Evolutionary conservation across 2,329 filamentous ascomycete genomes (phyloP).

Genomic region (Fulvia fulva): DNA sequence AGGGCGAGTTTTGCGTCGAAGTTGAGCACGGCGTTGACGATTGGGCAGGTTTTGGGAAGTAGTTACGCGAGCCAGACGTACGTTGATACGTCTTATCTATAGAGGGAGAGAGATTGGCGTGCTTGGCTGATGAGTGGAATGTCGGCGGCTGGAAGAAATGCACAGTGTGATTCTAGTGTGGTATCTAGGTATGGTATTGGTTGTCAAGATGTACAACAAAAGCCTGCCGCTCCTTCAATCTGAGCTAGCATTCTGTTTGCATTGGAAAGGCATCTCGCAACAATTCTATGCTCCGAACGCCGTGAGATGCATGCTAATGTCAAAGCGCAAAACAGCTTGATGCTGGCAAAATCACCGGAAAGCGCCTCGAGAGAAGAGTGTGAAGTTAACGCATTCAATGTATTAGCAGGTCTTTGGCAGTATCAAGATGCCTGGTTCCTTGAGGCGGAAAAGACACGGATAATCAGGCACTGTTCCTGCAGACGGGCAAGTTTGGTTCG

Average conservation of each 20-base stretch:
- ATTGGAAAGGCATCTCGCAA: background rate
- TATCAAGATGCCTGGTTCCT: too few species aligned
- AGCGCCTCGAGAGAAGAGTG: too few species aligned
- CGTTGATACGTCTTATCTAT: conserved; percentile 43
- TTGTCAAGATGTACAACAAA: background rate
- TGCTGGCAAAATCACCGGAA: too few species aligned
- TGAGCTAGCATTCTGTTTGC: background rate
- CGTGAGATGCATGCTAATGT: conserved; percentile 11
- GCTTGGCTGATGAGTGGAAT: background rate
- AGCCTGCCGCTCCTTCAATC: background rate
- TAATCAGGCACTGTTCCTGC: too few species aligned
- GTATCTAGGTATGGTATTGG: background rate
- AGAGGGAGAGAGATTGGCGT: background rate
- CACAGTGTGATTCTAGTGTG: background rate
- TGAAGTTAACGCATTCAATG: too few species aligned
- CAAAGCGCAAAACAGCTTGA: too few species aligned
- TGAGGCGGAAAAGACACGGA: too few species aligned
- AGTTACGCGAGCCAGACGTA: conserved; percentile 36
- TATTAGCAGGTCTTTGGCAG: too few species aligned
- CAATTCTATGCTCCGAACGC: conserved; percentile 7
- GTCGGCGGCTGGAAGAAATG: background rate
- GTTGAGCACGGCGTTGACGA: conserved; percentile 39
- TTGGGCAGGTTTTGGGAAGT: conserved; percentile 45
- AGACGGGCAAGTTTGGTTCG: too few species aligned
- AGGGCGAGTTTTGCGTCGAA: conserved; percentile 49